Conservation (phyloP, 2,329 filamentous ascomycete species). For the Cladosporium sp. region DNA sequence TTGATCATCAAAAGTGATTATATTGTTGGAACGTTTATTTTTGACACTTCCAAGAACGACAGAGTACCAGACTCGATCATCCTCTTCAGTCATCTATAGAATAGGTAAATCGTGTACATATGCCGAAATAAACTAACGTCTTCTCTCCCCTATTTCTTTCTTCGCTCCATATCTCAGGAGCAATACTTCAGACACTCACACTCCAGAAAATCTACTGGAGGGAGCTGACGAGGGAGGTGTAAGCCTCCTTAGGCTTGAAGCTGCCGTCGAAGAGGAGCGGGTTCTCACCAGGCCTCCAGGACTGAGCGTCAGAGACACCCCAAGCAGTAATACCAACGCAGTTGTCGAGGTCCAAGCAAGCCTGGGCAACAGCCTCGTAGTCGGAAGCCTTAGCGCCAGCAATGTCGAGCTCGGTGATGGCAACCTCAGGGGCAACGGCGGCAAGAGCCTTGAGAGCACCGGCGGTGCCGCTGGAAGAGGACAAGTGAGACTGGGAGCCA, state of each 20-base stretch:
- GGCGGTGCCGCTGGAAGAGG: constrained; percentile 43
- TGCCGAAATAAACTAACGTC: background rate
- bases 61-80: constrained; percentile 1
- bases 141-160: background rate
- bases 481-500: constrained; percentile 58
- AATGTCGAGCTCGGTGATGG: constrained; percentile 70
- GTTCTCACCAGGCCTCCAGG: constrained; percentile 41
- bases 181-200: background rate
- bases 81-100: background rate
- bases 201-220: background rate
- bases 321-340: constrained; percentile 62
- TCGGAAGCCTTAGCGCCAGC: constrained; percentile 56
- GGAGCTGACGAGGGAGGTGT: constrained; percentile 30
- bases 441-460: constrained; percentile 56
- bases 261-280: constrained; percentile 47
- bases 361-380: constrained; percentile 55
- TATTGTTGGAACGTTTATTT: background rate
- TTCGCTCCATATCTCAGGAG: background rate
- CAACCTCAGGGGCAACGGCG: constrained; percentile 54
- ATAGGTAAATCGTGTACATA: background rate
- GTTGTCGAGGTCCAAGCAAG: constrained; percentile 58
- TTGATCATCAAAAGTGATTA: background rate
- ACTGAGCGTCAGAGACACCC: constrained; percentile 31
- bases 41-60: background rate
- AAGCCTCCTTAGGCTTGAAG: constrained; percentile 46